Evolutionary conservation across 305 asterid species (phyloP).

Genomic region (Salvia sclarea): DNA sequence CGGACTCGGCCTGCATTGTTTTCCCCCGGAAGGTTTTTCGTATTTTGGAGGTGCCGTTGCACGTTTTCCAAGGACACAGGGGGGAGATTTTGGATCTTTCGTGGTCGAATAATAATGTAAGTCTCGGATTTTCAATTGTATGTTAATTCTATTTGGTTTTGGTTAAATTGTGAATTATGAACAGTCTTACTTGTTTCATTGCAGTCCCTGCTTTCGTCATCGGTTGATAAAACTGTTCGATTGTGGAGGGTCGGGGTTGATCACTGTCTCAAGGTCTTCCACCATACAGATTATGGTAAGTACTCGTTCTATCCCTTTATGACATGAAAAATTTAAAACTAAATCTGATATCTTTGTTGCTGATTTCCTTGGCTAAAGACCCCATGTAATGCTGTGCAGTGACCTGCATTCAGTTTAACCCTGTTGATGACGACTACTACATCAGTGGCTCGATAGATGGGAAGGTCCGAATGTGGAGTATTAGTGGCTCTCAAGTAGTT

Average conservation of each 20-base stretch:
- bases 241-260: slow-evolving; percentile 86
- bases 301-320: neutral
- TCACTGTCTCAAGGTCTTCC: slow-evolving; percentile 73
- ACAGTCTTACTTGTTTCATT: slow-evolving; percentile 25
- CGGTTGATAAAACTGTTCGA: slow-evolving; percentile 92
- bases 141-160: neutral
- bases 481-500: slow-evolving; percentile 67
- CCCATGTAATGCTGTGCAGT: slow-evolving; percentile 55
- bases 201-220: slow-evolving; percentile 85
- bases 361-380: slow-evolving; percentile 34
- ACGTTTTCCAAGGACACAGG: slow-evolving; percentile 70
- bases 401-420: slow-evolving; percentile 83
- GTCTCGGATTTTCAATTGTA: slow-evolving; percentile 22
- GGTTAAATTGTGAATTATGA: neutral
- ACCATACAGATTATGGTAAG: slow-evolving; percentile 85
- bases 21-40: slow-evolving; percentile 86
- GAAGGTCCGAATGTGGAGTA: slow-evolving; percentile 89
- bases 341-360: slow-evolving; percentile 10
- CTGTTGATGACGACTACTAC: slow-evolving; percentile 68
- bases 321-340: neutral
- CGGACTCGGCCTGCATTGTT: slow-evolving; percentile 82
- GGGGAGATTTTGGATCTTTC: slow-evolving; percentile 84
- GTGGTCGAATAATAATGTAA: slow-evolving; percentile 84
- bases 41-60: slow-evolving; percentile 73
- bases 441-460: slow-evolving; percentile 96